These are phyloP conservation scores for Neoboletus brunneissimus DNA, from an alignment of 768 basidiomycete genomes.

Conservation along the genomic window DNA sequence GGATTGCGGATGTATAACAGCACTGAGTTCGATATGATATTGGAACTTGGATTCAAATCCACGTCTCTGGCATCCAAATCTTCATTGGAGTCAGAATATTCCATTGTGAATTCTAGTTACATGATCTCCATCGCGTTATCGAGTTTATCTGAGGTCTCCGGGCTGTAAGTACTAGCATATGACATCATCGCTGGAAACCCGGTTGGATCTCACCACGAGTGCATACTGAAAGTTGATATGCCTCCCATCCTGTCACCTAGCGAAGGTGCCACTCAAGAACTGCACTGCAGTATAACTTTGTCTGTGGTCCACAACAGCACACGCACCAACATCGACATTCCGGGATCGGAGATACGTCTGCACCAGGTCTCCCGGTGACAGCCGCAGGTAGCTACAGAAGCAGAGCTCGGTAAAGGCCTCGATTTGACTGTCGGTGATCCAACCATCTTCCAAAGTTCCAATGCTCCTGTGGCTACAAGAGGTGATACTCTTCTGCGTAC, in stretches of 20 bases:
- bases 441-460: slow-evolving; percentile 10
- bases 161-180: too few relatives aligned
- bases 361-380: slow-evolving; percentile 37
- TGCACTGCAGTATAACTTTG: too few relatives aligned
- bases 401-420: slow-evolving; percentile 74
- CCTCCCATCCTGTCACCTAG: too few relatives aligned
- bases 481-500: slow-evolving; percentile 72
- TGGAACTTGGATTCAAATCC: not conserved
- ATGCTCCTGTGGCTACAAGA: slow-evolving; percentile 32
- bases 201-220: too few relatives aligned
- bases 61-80: not conserved
- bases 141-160: not conserved
- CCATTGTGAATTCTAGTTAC: not conserved
- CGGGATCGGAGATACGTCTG: slow-evolving; percentile 27
- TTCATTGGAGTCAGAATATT: not conserved
- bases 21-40: not conserved
- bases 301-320: too few relatives aligned
- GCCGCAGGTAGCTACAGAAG: slow-evolving; percentile 57
- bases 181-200: too few relatives aligned
- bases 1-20: not conserved
- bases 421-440: slow-evolving; percentile 65
- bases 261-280: too few relatives aligned
- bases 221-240: too few relatives aligned
- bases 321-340: too few relatives aligned
- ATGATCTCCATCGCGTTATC: not conserved